phyloP scores from a whole-genome alignment of 2,329 filamentous ascomycete genomes.

The Clonostachys sp. region DNA sequence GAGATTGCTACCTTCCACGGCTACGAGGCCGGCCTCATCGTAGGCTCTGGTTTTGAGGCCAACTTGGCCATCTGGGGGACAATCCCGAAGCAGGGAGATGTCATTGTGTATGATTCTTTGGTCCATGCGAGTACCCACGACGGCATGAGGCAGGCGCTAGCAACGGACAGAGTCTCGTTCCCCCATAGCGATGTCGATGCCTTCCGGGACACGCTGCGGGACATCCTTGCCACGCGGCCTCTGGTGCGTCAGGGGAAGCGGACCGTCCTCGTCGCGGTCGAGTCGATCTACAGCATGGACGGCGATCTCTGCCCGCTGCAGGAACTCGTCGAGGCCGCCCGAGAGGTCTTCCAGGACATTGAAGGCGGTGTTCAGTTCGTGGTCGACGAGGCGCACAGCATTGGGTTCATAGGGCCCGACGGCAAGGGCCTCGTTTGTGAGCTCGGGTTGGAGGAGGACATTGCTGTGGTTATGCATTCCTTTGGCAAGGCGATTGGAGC shows the following conservation, averaged over 20 bases:
- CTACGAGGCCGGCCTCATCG: slow-evolving; percentile 46
- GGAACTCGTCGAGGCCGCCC: slow-evolving; percentile 26
- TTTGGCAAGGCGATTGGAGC: slow-evolving; percentile 46
- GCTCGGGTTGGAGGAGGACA: slow-evolving; percentile 41
- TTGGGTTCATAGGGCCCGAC: slow-evolving; percentile 40
- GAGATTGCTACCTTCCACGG: slow-evolving; percentile 45
- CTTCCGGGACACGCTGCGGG: slow-evolving; percentile 26
- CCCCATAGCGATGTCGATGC: slow-evolving; percentile 33
- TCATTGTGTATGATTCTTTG: slow-evolving; percentile 59
- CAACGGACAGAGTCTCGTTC: slow-evolving; percentile 36
- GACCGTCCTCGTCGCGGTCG: slow-evolving; percentile 31
- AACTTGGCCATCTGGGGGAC: slow-evolving; percentile 45
- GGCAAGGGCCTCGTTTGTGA: slow-evolving; percentile 43
- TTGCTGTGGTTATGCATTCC: slow-evolving; percentile 43
- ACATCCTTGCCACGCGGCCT: slow-evolving; percentile 7
- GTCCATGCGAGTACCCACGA: slow-evolving; percentile 65
- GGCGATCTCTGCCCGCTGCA: slow-evolving; percentile 33
- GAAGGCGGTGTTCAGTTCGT: slow-evolving; percentile 41
- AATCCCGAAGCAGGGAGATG: slow-evolving; percentile 45
- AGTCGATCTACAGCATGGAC: slow-evolving; percentile 41
- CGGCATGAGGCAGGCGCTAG: slow-evolving; percentile 55
- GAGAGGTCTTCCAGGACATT: slow-evolving; percentile 21
- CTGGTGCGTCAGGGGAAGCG: slow-evolving; percentile 10
- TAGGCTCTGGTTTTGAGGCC: slow-evolving; percentile 54
- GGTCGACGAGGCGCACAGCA: slow-evolving; percentile 52